Evolutionary conservation across 2,329 filamentous ascomycete species (phyloP), one percentile per base, ranked within the genome.

Genomic region (Iodosphaeria phyllophila): DNA sequence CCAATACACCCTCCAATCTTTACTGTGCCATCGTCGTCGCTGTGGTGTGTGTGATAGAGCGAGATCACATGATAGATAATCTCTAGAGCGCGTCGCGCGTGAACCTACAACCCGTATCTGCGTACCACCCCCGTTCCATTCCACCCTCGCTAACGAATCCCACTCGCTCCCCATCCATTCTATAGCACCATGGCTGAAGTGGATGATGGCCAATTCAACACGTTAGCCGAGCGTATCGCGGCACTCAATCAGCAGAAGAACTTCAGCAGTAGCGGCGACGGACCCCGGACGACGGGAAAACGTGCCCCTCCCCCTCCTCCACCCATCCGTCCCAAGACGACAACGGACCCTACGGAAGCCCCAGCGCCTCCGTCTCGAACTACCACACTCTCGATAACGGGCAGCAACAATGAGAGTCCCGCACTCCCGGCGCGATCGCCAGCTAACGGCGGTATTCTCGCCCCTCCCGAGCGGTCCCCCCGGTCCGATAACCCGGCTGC

Each of bases 201-300:
- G 22, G 64, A 71, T 36, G 68, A 73, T 39, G 65, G 65, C 19
- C 61, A 61, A 32, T 72, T 68, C 43, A 68, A 52, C 30, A 61
- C 60, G 6, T 54, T 74, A 14, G 58, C 64, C 4, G 65, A 72
- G 44, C 58, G 69, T 26, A 74, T 74, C 32, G 67, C 68, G 7
- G 69, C 69, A 16, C 54, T 74, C 33, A 73, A 73, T 35, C 50
- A 53, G 39, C 60, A 72, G 43, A 64, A 65, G 46, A 64, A 63
- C 50, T 65, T 73, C 49, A 50, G 27, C 50, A 29, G 38, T 48
- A 9, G 47, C 50, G 13, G 44, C 46, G 14, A 28, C 26, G 30
- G 35, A 1, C 29, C 36, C 8, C 26, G 37, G 4, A 28, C 25
- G 3, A 35, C 37, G 10, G 35, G 38, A 13, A 54, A 52, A 39